Evolutionary conservation across 495 filamentous ascomycete genomes (phyloP), one percentile per base, ranked within the genome.

Genomic region (Astrothelium macrocarpum): DNA sequence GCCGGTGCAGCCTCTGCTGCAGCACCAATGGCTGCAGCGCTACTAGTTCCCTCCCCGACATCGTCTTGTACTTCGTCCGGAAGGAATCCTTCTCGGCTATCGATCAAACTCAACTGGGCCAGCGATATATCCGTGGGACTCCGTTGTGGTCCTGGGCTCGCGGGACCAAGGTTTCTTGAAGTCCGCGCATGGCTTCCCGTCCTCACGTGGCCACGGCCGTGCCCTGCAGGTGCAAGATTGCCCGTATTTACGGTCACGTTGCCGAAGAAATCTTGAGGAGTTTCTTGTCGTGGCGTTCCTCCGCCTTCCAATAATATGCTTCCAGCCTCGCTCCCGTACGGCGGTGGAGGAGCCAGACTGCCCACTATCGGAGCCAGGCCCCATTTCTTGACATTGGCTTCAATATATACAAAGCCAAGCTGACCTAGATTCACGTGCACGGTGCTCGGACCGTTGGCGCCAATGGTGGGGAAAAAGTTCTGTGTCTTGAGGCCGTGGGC

Each of bases 341-440:
- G 95, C 49, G 94, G 94, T 32, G 94, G 94, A 16, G 94, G 95
- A 45, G 93, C 95, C 43, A 97, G 80, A 71, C 89, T 95, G 45
- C 94, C 94, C 1, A 92, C 95, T 83, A 95, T 95, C 14, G 94
- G 94, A 56, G 94, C 94, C 60, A 98, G 77, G 7, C 94, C 94
- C 94, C 94, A 97, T 81, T 97, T 97, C 82, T 98, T 98, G 42
- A 98, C 94, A 67, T 98, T 98, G 49, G 91, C 94, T 76, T 98
- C 94, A 71, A 98, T 97, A 71, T 97, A 98, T 20, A 97, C 94
- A 69, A 97, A 98, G 45, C 94, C 94, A 68, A 91, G 87, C 72
- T 98, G 94, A 2, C 94, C 94, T 73, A 98, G 96, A 73, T 98
- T 98, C 68, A 98, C 94, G 73, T 97, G 92, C 4, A 97, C 81